Percentiles rank a stretch among this genome's conserved stretches.
These are phyloP conservation scores for Fusarium udum DNA, from an alignment of 2,329 filamentous ascomycete species.

Conservation along the genomic window DNA sequence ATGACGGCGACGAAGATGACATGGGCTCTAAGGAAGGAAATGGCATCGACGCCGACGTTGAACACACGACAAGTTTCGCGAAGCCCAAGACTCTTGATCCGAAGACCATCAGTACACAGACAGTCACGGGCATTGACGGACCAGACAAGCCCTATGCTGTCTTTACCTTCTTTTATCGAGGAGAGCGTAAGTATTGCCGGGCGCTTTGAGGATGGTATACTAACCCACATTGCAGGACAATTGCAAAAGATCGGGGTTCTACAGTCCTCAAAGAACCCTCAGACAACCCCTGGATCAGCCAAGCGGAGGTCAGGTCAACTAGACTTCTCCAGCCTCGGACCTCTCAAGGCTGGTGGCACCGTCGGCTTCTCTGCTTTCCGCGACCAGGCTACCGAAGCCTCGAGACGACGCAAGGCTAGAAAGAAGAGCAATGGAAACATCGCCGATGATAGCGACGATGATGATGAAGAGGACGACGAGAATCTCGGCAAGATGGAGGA, in stretches of 20 bases:
- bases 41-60: slow-evolving; percentile 80
- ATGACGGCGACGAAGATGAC: slow-evolving; percentile 88
- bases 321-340: slow-evolving; percentile 85
- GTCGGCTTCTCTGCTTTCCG: slow-evolving; percentile 92
- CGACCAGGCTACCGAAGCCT: slow-evolving; percentile 68
- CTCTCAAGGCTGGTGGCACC: slow-evolving; percentile 85
- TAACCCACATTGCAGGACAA: slow-evolving; percentile 72
- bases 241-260: slow-evolving; percentile 96
- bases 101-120: slow-evolving; percentile 98
- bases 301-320: slow-evolving; percentile 85
- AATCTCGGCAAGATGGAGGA: slow-evolving; percentile 73
- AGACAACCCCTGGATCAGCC: slow-evolving; percentile 66
- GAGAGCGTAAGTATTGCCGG: slow-evolving; percentile 77
- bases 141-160: slow-evolving; percentile 95
- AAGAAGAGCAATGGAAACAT: slow-evolving; percentile 75
- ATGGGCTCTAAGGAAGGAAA: slow-evolving; percentile 59
- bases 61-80: slow-evolving; percentile 97
- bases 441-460: slow-evolving; percentile 76
- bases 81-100: slow-evolving; percentile 96
- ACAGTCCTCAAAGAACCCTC: slow-evolving; percentile 70
- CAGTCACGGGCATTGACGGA: slow-evolving; percentile 96
- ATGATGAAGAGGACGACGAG: slow-evolving; percentile 72
- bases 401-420: slow-evolving; percentile 64
- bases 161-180: slow-evolving; percentile 98
- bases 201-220: slow-evolving; percentile 3